These are phyloP conservation scores for Saccharomycopsis sp. DNA, from an alignment of 805 yeast species.

Conservation along the genomic window DNA sequence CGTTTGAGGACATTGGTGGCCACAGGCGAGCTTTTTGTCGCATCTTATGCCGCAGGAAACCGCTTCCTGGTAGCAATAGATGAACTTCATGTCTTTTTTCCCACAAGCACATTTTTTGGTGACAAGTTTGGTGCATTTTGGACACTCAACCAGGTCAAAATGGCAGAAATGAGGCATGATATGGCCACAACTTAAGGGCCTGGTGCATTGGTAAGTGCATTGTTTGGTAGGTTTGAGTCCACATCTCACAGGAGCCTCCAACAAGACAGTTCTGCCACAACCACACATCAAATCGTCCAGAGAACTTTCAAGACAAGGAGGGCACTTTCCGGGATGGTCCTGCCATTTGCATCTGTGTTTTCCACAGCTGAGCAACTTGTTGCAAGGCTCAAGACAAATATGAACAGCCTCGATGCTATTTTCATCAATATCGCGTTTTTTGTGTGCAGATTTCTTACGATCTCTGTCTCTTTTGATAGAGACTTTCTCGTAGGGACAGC, in stretches of 20 bases:
- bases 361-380: slow-evolving; percentile 55
- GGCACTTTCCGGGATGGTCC: slow-evolving; percentile 77
- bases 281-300: slow-evolving; percentile 71
- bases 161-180: slow-evolving; percentile 73
- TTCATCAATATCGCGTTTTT: slow-evolving; percentile 43
- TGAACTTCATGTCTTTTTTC: slow-evolving; percentile 44
- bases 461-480: slow-evolving; percentile 46
- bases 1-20: slow-evolving; percentile 47
- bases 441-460: slow-evolving; percentile 37
- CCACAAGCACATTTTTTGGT: slow-evolving; percentile 60
- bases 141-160: slow-evolving; percentile 49
- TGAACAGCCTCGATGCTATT: slow-evolving; percentile 63
- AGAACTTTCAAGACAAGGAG: slow-evolving; percentile 74
- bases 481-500: slow-evolving; percentile 62
- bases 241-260: slow-evolving; percentile 76
- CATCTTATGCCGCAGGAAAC: slow-evolving; percentile 70
- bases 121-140: slow-evolving; percentile 64
- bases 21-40: slow-evolving; percentile 40
- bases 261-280: slow-evolving; percentile 69
- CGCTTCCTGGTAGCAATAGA: slow-evolving; percentile 59
- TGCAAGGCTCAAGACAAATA: slow-evolving; percentile 63
- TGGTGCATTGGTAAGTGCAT: slow-evolving; percentile 60
- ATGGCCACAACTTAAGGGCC: slow-evolving; percentile 63
- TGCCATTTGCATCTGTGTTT: slow-evolving; percentile 61
- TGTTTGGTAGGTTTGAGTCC: slow-evolving; percentile 45